These are phyloP conservation scores for Nemania bipapillata DNA, from an alignment of 2,329 filamentous ascomycete genomes.

Conservation along the genomic window DNA sequence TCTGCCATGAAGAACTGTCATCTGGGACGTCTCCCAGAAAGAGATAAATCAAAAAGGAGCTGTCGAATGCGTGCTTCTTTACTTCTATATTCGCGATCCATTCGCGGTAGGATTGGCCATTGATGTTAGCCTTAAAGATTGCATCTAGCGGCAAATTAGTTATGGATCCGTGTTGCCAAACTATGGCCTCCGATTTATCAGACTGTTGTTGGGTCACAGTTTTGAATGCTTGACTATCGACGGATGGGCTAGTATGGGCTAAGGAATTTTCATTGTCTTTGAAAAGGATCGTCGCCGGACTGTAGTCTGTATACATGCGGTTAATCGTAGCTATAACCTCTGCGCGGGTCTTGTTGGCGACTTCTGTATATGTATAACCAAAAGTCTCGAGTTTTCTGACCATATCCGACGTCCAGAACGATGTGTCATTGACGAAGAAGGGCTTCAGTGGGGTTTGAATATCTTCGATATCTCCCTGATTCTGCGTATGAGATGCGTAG, in stretches of 20 bases:
- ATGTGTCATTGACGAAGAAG: slow-evolving; percentile 70
- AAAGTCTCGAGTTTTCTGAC: slow-evolving; percentile 70
- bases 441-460: slow-evolving; percentile 70
- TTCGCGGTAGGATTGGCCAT: slow-evolving; percentile 63
- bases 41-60: slow-evolving; percentile 73
- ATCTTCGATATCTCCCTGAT: slow-evolving; percentile 65
- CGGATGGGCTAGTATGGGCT: background rate
- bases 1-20: slow-evolving; percentile 62
- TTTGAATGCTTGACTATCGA: slow-evolving; percentile 1
- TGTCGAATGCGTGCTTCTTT: slow-evolving; percentile 68
- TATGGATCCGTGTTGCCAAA: slow-evolving; percentile 43
- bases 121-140: slow-evolving; percentile 54
- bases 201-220: background rate
- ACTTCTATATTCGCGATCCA: slow-evolving; percentile 76
- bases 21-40: slow-evolving; percentile 69
- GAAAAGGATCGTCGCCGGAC: slow-evolving; percentile 51
- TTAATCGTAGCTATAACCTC: slow-evolving; percentile 67
- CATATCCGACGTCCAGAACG: slow-evolving; percentile 74
- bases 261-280: slow-evolving; percentile 12
- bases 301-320: slow-evolving; percentile 66
- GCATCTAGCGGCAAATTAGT: slow-evolving; percentile 46
- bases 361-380: slow-evolving; percentile 80
- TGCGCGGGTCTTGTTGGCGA: slow-evolving; percentile 56
- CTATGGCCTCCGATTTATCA: slow-evolving; percentile 31
- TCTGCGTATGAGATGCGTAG: slow-evolving; percentile 71